Evolutionary conservation across 2,329 filamentous ascomycete genomes (phyloP), one percentile per base, ranked within the genome.

Genomic region (Colletotrichum lini): DNA sequence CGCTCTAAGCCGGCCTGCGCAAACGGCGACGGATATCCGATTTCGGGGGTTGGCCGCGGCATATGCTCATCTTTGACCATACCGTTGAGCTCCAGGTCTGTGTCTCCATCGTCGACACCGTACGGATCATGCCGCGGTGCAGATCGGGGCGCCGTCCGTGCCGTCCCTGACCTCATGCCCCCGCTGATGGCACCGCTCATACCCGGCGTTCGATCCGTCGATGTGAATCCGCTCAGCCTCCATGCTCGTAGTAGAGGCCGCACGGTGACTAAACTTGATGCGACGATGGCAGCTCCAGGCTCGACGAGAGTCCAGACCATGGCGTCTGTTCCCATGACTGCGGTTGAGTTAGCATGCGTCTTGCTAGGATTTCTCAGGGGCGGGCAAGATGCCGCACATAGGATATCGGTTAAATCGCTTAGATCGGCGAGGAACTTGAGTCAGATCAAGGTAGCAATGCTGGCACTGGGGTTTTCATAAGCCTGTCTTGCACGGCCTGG

Each of bases 261-360:
- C 42, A 89, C 86, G 6, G 87, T 89, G 26, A 85, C 86, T 13
- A 89, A 79, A 70, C 85, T 88, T 2, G 87, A 84, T 15, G 87
- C 87, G 35, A 86, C 77, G 56, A 89, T 89, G 70, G 87, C 87
- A 26, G 89, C 83, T 7, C 86, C 87, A 2, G 87, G 87, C 74
- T 89, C 87, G 64, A 89, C 80, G n/a, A 89, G 78, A 12, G 86
- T 89, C 87, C 87, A 89, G 8, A 89, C 81, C 83, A 87, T 86
- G 45, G 86, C 83, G 70, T 87, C 81, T 4, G 86, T 89, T 26
- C 82, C 85, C 63, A 82, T 81, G 75, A 82, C 86, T 88, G 56
- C 47, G 10, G 12, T 65, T 52, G 40, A 21, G 23, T 40, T 54
- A 54, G 71, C 13, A 21, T 7, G 16, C 4, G 23, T 21, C 8